These are phyloP conservation scores for Saprolegnia diclina DNA, from an alignment of 352 stramenopile genomes.

Conservation along the genomic window DNA sequence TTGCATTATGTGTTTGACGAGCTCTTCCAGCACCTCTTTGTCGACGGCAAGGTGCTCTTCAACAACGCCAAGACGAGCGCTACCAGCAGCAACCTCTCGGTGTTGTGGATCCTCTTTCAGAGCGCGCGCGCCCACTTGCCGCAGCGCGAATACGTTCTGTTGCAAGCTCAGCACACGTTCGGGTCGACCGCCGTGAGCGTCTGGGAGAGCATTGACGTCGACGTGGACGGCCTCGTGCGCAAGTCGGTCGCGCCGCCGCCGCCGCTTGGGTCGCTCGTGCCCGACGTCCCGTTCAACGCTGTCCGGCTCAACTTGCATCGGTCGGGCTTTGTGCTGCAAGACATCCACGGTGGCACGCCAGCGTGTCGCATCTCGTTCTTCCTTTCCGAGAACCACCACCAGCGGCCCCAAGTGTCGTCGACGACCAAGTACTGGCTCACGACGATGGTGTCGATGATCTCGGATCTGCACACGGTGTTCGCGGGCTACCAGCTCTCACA, in stretches of 20 bases:
- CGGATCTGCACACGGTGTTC: slow-evolving; percentile 12
- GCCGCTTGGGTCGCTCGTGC: background rate
- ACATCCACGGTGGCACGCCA: slow-evolving; percentile 1
- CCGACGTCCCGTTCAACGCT: background rate
- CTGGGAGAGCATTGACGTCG: slow-evolving; percentile 12
- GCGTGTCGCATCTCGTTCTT: slow-evolving; percentile 15
- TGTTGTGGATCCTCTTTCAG: slow-evolving; percentile 3
- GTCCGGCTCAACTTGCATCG: slow-evolving; percentile 2
- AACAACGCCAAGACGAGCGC: background rate
- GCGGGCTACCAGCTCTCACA: slow-evolving; percentile 12
- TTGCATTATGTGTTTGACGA: slow-evolving; percentile 9
- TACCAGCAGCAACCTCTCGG: background rate
- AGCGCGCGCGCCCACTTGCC: slow-evolving; percentile 7
- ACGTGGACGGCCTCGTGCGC: background rate
- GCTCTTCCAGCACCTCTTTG: slow-evolving; percentile 14
- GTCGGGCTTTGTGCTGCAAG: slow-evolving; percentile 4
- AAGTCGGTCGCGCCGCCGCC: background rate
- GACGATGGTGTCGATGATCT: slow-evolving; percentile 12
- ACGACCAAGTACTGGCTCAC: slow-evolving; percentile 10
- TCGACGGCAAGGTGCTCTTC: slow-evolving; percentile 10
- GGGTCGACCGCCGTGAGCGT: slow-evolving; percentile 11
- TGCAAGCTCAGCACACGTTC: background rate
- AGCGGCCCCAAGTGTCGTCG: background rate
- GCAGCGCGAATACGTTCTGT: background rate
- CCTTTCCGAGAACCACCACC: slow-evolving; percentile 19